Evolutionary conservation across 768 basidiomycete genomes (phyloP), one percentile per base, ranked within the genome.

Genomic region (Hebeloma cylindrosporum): DNA sequence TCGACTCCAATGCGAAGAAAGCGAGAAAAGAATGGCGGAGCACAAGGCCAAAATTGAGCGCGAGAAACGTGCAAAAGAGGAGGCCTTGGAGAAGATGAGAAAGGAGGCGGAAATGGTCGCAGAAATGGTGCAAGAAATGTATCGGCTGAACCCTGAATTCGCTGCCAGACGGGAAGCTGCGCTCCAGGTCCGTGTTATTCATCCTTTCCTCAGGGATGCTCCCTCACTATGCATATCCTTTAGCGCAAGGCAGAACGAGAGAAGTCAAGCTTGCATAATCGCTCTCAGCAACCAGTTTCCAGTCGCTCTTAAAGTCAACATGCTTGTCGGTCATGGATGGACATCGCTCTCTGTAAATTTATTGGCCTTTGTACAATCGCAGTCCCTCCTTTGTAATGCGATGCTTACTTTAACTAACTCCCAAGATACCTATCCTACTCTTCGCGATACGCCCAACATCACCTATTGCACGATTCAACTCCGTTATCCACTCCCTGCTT

Each of bases 381-480:
- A 33, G 17, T 29, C 27, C 31, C 36, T 44, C 30, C 38, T 40
- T 38, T 16, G 21, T 26, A 32, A 29, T 26, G 42, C 10, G 33
- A 21, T 43, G 8, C 3, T 18, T 21, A 26, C 17, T 8, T 51
- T 47, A 62, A 53, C 65, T 61, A 7, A 70, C 64, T 5, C 70
- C 72, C 52, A 85, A 59, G 17, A 72, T 61, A 23, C 56, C 58
- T 58, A 89, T 53, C 45, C 90, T 72, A 56, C 79, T 82, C 66
- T 82, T 80, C 14, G 89, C 93, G 48, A 95, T 94, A 47, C 60
- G 64, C 21, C 85, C 85, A 7, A 94, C 72, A 57, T 90, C 90
- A 26, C 58, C 62, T 18, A 94, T 68, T 0, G 91, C 92, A 45
- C 93, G 76, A 40, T 72, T 64, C 47, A 92, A 67, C 64, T 95